Conservation (phyloP, 1,139 yeast genomes). For the Geotrichum aggregatum region DNA sequence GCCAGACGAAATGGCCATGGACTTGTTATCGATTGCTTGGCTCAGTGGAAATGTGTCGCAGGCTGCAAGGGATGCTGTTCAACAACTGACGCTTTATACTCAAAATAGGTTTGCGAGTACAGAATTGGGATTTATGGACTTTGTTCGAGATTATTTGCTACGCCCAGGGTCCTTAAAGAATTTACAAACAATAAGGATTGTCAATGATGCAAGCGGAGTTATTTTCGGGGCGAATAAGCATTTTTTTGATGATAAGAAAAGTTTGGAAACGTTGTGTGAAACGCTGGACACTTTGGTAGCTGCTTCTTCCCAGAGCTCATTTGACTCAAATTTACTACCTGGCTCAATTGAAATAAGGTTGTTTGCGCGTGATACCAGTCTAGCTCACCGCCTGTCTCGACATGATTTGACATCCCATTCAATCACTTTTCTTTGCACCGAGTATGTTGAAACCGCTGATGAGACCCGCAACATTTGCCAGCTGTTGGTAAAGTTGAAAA, state of each 20-base stretch:
- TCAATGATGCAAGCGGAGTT: slow-evolving; percentile 11
- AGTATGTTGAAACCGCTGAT: slow-evolving; percentile 1
- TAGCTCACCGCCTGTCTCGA: not conserved
- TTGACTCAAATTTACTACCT: too few relatives aligned
- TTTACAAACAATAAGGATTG: not conserved
- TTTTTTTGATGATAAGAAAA: slow-evolving; percentile 6
- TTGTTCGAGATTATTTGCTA: not conserved
- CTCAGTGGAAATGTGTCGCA: not conserved
- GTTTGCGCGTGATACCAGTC: not conserved
- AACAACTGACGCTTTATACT: slow-evolving; percentile 9
- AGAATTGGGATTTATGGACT: not conserved
- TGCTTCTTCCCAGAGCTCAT: too few relatives aligned
- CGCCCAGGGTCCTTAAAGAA: not conserved
- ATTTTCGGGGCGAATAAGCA: slow-evolving; percentile 1
- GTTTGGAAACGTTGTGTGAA: not conserved
- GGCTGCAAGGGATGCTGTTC: slow-evolving; percentile 1
- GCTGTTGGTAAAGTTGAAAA: not conserved
- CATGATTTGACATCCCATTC: not conserved
- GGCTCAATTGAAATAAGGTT: slow-evolving; percentile 1
- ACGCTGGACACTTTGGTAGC: too few relatives aligned
- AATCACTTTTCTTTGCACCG: slow-evolving; percentile 1
- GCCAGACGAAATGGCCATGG: slow-evolving; percentile 1
- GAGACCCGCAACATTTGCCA: not conserved
- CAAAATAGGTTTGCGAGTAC: slow-evolving; percentile 5
- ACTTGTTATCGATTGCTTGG: not conserved